phyloP scores from a whole-genome alignment of 495 filamentous ascomycete genomes.

The Echria macrotheca region DNA sequence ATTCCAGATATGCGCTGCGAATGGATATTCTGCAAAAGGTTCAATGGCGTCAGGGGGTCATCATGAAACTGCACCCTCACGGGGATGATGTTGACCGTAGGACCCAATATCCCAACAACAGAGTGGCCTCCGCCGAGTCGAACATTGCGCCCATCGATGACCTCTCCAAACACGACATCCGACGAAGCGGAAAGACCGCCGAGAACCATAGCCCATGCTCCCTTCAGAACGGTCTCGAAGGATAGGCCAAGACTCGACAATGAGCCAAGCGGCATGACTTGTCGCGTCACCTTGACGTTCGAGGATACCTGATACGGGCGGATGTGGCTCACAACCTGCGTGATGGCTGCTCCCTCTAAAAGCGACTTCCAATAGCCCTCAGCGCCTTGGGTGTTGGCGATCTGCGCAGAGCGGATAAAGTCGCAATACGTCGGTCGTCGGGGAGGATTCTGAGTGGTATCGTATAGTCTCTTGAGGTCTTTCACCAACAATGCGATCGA shows the following conservation, averaged over 20 bases:
- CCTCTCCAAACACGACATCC: conserved; percentile 46
- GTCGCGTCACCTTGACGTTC: conserved; percentile 30
- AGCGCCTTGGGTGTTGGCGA: conserved; percentile 30
- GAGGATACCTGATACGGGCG: conserved; percentile 32
- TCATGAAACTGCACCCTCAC: conserved; percentile 41
- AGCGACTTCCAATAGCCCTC: conserved; percentile 38
- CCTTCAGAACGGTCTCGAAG: conserved; percentile 41
- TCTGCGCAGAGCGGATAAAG: conserved; percentile 32
- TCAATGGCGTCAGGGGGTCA: conserved; percentile 33
- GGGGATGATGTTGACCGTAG: conserved; percentile 38
- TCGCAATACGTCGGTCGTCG: conserved; percentile 39
- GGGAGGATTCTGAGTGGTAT: conserved; percentile 25
- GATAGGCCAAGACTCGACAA: conserved; percentile 27
- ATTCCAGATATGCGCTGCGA: conserved; percentile 36
- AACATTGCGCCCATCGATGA: conserved; percentile 44
- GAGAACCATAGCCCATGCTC: conserved; percentile 45
- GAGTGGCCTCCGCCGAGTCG: conserved; percentile 29
- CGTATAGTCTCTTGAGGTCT: conserved; percentile 41
- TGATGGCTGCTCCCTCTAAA: conserved; percentile 38
- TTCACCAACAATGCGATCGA: conserved; percentile 37
- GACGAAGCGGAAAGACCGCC: conserved; percentile 38
- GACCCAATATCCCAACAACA: conserved; percentile 39
- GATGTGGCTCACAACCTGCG: conserved; percentile 36
- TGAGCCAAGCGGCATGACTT: conserved; percentile 32
- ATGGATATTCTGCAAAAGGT: conserved; percentile 36